Conservation (phyloP, 768 basidiomycete species). For the Amanita phalloides region DNA sequence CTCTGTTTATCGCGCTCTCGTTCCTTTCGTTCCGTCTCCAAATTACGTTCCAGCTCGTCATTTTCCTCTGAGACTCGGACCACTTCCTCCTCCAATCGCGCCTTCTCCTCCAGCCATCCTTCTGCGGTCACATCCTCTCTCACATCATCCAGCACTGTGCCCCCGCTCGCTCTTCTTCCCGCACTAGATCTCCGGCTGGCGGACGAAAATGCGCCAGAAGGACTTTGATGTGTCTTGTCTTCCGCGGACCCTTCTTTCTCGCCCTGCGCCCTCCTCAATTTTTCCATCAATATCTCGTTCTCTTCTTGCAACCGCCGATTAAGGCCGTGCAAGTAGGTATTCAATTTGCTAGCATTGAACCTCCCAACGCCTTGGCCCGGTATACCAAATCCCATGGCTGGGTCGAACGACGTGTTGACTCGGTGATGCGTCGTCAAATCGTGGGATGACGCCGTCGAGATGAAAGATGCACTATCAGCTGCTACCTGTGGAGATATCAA, state of each 20-base stretch:
- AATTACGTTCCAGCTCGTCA: conserved; percentile 30
- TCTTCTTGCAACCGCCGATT: conserved; percentile 80
- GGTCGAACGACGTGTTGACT: conserved; percentile 84
- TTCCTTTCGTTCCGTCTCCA: conserved; percentile 45
- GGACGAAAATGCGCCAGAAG: conserved; percentile 14
- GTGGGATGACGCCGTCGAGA: conserved; percentile 81
- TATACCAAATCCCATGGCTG: conserved; percentile 63
- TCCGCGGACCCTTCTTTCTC: conserved; percentile 18
- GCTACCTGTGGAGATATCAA: conserved; percentile 9
- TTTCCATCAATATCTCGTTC: conserved; percentile 55
- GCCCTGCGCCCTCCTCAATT: conserved; percentile 45
- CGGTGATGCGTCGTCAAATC: conserved; percentile 75
- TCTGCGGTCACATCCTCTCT: conserved; percentile 54
- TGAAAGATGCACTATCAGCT: conserved; percentile 39
- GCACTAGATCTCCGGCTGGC: conserved; percentile 23
- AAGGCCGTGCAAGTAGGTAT: conserved; percentile 76
- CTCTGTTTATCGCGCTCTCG: conserved; percentile 57
- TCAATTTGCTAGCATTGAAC: conserved; percentile 81
- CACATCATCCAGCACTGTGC: conserved; percentile 45
- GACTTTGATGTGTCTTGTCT: neutral
- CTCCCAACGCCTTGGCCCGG: conserved; percentile 58
- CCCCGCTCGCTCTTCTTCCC: conserved; percentile 39
- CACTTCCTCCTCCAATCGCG: conserved; percentile 37
- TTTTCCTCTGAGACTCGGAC: conserved; percentile 41
- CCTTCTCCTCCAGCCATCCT: conserved; percentile 64